phyloP scores from a whole-genome alignment of 768 basidiomycete genomes.

The Suillus lakei region DNA sequence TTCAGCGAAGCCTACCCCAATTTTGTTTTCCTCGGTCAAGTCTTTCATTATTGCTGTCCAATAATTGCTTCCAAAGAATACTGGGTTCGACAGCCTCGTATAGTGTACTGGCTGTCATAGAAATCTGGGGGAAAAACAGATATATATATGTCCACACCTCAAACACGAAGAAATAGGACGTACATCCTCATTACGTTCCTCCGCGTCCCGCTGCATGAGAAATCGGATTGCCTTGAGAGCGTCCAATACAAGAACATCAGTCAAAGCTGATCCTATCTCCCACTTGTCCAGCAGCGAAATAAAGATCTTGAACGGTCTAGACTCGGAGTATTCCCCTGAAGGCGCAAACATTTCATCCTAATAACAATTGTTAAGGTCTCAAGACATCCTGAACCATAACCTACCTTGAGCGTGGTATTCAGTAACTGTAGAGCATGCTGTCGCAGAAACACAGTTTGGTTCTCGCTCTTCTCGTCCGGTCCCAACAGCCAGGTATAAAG shows the following conservation, averaged over 20 bases:
- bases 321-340: constrained; percentile 73
- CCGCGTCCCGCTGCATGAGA: constrained; percentile 54
- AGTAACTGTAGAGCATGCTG: constrained; percentile 76
- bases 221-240: constrained; percentile 74
- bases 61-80: constrained; percentile 82
- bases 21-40: constrained; percentile 45
- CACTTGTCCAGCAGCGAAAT: constrained; percentile 95
- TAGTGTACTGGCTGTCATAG: constrained; percentile 83
- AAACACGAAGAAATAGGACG: constrained; percentile 20
- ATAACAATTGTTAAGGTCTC: constrained; percentile 3
- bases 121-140: constrained; percentile 51
- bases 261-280: constrained; percentile 88
- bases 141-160: constrained; percentile 7
- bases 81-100: constrained; percentile 94
- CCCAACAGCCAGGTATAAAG: constrained; percentile 95
- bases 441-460: constrained; percentile 73
- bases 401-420: constrained; percentile 68
- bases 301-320: constrained; percentile 94
- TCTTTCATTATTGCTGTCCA: constrained; percentile 60
- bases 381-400: constrained; percentile 10
- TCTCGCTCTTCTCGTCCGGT: constrained; percentile 74
- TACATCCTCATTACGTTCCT: constrained; percentile 63
- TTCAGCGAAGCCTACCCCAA: constrained; percentile 49
- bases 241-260: constrained; percentile 79
- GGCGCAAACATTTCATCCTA: constrained; percentile 81